Conservation (phyloP, 352 stramenopile genomes). For the Phytophthora podocarpi region DNA sequence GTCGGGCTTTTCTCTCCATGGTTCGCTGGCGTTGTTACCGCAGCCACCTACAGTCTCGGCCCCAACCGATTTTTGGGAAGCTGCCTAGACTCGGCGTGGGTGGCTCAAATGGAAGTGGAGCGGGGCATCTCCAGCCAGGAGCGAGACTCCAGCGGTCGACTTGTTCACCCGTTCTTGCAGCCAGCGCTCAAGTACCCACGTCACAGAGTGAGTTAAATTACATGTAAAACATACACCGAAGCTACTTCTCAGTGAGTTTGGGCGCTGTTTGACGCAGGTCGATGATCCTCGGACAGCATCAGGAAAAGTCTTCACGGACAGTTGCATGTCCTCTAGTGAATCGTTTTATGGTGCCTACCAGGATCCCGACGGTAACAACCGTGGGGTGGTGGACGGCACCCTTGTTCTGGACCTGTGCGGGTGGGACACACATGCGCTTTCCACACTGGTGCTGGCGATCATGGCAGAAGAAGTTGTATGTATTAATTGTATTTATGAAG, state of each 20-base stretch:
- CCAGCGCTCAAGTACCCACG: slow-evolving; percentile 35
- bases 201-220: slow-evolving; percentile 24
- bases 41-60: slow-evolving; percentile 8
- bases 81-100: slow-evolving; percentile 51
- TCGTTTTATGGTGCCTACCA: slow-evolving; percentile 34
- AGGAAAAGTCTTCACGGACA: slow-evolving; percentile 4
- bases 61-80: slow-evolving; percentile 58
- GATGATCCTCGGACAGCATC: slow-evolving; percentile 30
- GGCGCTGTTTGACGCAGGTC: slow-evolving; percentile 29
- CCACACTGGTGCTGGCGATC: slow-evolving; percentile 47
- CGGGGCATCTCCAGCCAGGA: slow-evolving; percentile 26
- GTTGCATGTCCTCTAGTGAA: slow-evolving; percentile 6
- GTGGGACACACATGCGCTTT: slow-evolving; percentile 53
- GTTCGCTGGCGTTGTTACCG: neutral
- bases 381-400: slow-evolving; percentile 28
- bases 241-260: too few species aligned
- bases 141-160: slow-evolving; percentile 33
- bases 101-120: slow-evolving; percentile 29
- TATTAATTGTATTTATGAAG: too few species aligned
- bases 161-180: slow-evolving; percentile 51
- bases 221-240: too few species aligned
- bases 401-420: slow-evolving; percentile 39
- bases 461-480: slow-evolving; percentile 46
- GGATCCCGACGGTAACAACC: slow-evolving; percentile 5
- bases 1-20: neutral